These are phyloP conservation scores for Xylaria sp. DNA, from an alignment of 2,329 filamentous ascomycete species.

Conservation along the genomic window DNA sequence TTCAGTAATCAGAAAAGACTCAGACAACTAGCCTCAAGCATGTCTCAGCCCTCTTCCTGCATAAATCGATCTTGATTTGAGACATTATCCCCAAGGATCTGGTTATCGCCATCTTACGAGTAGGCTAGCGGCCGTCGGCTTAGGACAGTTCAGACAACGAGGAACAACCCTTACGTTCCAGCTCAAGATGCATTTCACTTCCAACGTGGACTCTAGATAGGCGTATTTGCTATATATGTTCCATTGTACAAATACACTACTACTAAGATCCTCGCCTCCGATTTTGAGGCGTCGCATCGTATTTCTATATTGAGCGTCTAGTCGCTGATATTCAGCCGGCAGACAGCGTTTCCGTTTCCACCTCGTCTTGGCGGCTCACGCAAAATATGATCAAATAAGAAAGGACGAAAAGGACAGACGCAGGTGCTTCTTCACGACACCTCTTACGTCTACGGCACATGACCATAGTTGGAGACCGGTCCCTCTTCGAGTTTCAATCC, in stretches of 20 bases:
- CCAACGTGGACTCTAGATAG: too few species aligned
- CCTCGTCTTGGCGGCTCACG: background rate
- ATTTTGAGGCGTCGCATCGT: background rate
- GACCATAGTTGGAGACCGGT: too few species aligned
- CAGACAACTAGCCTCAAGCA: background rate
- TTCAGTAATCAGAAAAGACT: background rate
- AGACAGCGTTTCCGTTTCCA: background rate
- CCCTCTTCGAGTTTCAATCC: too few species aligned
- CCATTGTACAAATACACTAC: background rate
- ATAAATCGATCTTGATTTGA: slow-evolving; percentile 12
- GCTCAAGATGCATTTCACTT: background rate
- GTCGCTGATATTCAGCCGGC: background rate
- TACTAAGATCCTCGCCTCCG: background rate
- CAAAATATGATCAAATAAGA: background rate
- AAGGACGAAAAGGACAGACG: too few species aligned
- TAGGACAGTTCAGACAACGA: background rate
- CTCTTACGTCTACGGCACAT: too few species aligned
- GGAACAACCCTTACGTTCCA: slow-evolving; percentile 3
- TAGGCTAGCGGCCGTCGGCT: background rate
- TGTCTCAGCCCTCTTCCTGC: slow-evolving; percentile 17
- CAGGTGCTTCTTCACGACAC: too few species aligned
- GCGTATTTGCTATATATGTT: background rate
- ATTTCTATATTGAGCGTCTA: background rate
- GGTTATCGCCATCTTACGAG: background rate
- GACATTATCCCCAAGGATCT: slow-evolving; percentile 10